phyloP scores from a whole-genome alignment of 73 alveolate genomes.

The Paramecium sonneborni region DNA sequence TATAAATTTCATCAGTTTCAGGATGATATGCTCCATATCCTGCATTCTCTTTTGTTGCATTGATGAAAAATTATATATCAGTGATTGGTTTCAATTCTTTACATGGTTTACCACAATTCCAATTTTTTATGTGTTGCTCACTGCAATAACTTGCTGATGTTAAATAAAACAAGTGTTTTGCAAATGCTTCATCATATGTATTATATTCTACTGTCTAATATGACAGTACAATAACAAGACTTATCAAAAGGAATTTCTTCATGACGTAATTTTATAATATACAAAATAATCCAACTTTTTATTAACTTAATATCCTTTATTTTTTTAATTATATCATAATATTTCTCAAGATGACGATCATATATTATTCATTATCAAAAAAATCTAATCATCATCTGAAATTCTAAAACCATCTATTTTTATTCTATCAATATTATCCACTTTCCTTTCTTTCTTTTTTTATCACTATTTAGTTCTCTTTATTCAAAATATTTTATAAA shows the following conservation, averaged over 20 bases:
- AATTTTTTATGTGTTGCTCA: neutral
- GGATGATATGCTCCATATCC: constrained; percentile 62
- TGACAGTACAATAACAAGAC: neutral
- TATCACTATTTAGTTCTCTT: too few species aligned
- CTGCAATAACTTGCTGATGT: constrained; percentile 58
- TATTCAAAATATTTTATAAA: too few species aligned
- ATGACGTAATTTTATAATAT: constrained; percentile 36
- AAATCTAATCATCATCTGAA: neutral
- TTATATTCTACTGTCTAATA: neutral
- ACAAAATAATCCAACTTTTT: neutral
- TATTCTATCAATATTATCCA: too few species aligned
- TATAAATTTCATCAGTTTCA: neutral
- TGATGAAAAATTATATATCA: constrained; percentile 31
- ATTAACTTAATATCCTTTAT: neutral
- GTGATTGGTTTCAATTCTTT: neutral
- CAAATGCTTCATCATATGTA: constrained; percentile 21
- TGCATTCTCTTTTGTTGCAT: constrained; percentile 58
- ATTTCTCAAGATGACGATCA: neutral
- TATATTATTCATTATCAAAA: neutral
- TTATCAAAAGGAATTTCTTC: neutral
- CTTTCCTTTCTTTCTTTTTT: too few species aligned
- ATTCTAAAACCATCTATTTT: too few species aligned
- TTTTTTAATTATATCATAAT: neutral
- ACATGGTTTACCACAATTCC: constrained; percentile 67
- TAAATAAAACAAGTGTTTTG: neutral